Conservation (phyloP, 2,329 filamentous ascomycete genomes). For the Colletotrichum tofieldiae region DNA sequence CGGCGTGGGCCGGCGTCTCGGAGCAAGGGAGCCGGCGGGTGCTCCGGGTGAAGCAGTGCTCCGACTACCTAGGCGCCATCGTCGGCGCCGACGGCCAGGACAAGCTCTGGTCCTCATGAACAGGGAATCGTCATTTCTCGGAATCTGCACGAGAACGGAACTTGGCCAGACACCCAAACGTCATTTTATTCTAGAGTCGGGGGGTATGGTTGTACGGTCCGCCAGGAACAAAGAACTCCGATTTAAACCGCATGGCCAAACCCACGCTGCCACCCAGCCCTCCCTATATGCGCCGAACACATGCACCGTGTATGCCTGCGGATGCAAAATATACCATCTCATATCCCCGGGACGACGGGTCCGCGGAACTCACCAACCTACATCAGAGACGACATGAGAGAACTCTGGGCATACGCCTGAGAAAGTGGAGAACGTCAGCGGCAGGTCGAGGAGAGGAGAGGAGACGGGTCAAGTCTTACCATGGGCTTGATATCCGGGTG, state of each 20-base stretch:
- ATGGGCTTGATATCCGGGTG: conserved; percentile 97
- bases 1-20: conserved; percentile 72
- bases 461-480: conserved; percentile 61
- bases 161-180: conserved; percentile 34
- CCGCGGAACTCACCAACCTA: conserved; percentile 52
- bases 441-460: conserved; percentile 36
- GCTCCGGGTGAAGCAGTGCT: conserved; percentile 70
- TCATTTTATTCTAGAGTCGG: conserved; percentile 40
- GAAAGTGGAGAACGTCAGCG: conserved; percentile 47
- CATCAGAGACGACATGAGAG: conserved; percentile 84
- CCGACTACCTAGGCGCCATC: conserved; percentile 76
- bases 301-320: conserved; percentile 42
- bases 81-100: conserved; percentile 64
- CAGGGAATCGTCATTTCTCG: conserved; percentile 8
- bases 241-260: conserved; percentile 42
- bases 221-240: conserved; percentile 40
- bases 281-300: conserved; percentile 39
- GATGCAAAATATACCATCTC: conserved; percentile 38
- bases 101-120: conserved; percentile 65
- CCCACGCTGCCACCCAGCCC: conserved; percentile 38
- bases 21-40: conserved; percentile 62
- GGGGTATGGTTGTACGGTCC: conserved; percentile 32
- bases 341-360: conserved; percentile 15
- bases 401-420: conserved; percentile 87
- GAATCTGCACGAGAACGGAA: neutral